Conservation (phyloP, 192 early-diverging fungal species). For the Ramicandelaber brevisporus region DNA sequence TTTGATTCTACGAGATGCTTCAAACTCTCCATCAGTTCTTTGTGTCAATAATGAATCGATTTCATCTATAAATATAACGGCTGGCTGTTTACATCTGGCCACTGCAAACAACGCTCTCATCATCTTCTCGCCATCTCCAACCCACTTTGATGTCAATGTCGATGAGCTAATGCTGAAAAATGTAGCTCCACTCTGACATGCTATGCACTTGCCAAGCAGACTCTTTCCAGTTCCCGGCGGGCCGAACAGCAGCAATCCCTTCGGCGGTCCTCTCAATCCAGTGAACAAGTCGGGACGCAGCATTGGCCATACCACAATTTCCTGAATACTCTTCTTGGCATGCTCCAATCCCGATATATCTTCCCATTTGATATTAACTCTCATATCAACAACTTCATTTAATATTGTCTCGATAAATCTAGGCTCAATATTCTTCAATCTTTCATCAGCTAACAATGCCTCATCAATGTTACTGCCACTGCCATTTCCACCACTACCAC, state of each 20-base stretch:
- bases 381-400: constrained; percentile 58
- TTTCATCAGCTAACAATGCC: constrained; percentile 23
- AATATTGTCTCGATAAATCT: constrained; percentile 68
- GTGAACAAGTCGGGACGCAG: constrained; percentile 56
- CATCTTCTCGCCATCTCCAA: constrained; percentile 89
- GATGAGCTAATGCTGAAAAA: constrained; percentile 84
- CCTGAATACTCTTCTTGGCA: constrained; percentile 53
- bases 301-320: constrained; percentile 66
- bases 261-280: constrained; percentile 57
- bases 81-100: constrained; percentile 60
- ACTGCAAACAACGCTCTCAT: constrained; percentile 76
- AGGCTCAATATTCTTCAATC: constrained; percentile 64
- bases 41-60: constrained; percentile 79
- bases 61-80: constrained; percentile 83
- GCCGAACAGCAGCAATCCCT: constrained; percentile 68
- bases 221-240: constrained; percentile 73
- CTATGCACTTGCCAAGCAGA: constrained; percentile 72
- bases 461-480: background rate
- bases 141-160: constrained; percentile 83
- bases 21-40: constrained; percentile 68
- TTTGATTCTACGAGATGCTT: constrained; percentile 71
- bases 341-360: constrained; percentile 65
- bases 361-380: constrained; percentile 40
- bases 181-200: constrained; percentile 58
- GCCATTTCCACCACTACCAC: background rate